Base-by-base conservation (phyloP, 495 filamentous ascomycete genomes). In the Trichoderma gamsii region DNA sequence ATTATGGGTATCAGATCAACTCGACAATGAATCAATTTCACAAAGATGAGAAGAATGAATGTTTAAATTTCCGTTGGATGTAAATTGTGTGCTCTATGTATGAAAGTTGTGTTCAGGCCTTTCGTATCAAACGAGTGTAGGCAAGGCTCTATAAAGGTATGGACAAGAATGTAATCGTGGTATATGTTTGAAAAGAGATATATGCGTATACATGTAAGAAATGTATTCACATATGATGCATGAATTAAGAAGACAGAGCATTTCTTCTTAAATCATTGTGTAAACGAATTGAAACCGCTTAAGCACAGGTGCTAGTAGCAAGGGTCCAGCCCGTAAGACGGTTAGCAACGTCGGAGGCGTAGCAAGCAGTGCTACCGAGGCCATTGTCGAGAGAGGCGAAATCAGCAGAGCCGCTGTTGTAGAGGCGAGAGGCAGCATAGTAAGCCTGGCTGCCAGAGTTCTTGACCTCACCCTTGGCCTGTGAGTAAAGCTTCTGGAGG, bases 271-370 rank as follows among this genome's bases (percentile, higher is more conserved):
- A 32, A 21, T 52, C 49, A 21, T 52, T 18, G 11, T 12, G 11
- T 27, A 18, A 25, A 4, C 27, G 21, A 23, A 27, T 3, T 15
- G 13, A 41, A 64, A 13, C 63, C 13, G 11, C 15, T 65, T 27
- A 65, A 43, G 21, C 18, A 35, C 41, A 44, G 18, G 35, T 41
- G 63, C 63, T 44, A 35, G 63, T 13, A 43, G 63, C 63, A 44
- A 65, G 63, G 35, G 63, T 65, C 63, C 63, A 65, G 56, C 85
- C 85, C 4, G 78, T 72, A 27, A 86, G 77, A 67, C 85, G 81
- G 75, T 87, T 86, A 67, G 84, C 83, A 72, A 88, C 72, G 69
- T 88, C 85, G 8, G 80, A 81, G 38, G 79, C 74, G 70, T 88
- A 88, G 75, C 84, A 86, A 72, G 79, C 76, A 41, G 85, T 87